These are phyloP conservation scores for Saprolegnia diclina DNA, from an alignment of 352 stramenopile genomes.

Conservation along the genomic window DNA sequence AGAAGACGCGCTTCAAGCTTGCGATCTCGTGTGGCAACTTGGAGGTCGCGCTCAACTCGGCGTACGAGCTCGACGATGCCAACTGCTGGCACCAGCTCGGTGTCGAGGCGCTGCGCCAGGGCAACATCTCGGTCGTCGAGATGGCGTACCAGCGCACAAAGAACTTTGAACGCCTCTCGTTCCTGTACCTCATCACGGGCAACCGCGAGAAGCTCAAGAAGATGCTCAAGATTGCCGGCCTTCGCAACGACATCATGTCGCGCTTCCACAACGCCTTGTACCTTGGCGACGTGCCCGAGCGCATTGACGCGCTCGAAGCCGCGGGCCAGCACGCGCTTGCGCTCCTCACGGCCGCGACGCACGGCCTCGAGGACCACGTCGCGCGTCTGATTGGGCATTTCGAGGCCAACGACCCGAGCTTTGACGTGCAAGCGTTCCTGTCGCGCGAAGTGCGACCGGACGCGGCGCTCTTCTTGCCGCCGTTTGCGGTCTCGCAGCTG, in stretches of 20 bases:
- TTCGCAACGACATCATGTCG: slow-evolving; percentile 97
- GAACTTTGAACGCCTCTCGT: slow-evolving; percentile 99
- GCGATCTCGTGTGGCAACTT: slow-evolving; percentile 99
- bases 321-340: slow-evolving; percentile 94
- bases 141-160: slow-evolving; percentile 99
- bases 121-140: slow-evolving; percentile 98
- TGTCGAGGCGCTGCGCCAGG: slow-evolving; percentile 95
- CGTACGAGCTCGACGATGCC: slow-evolving; percentile 93
- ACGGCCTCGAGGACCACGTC: slow-evolving; percentile 93
- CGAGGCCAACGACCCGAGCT: slow-evolving; percentile 83
- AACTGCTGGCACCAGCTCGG: slow-evolving; percentile 97
- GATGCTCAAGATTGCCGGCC: slow-evolving; percentile 99
- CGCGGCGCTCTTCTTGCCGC: slow-evolving; percentile 88
- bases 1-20: slow-evolving; percentile 97
- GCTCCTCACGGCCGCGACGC: slow-evolving; percentile 93
- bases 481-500: slow-evolving; percentile 88
- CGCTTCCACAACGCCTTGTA: slow-evolving; percentile 98
- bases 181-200: slow-evolving; percentile 98
- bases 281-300: slow-evolving; percentile 94
- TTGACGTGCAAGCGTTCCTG: slow-evolving; percentile 63
- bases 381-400: slow-evolving; percentile 89
- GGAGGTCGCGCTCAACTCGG: slow-evolving; percentile 96
- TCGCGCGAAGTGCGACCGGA: slow-evolving; percentile 55
- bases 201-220: slow-evolving; percentile 98
- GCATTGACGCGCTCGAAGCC: slow-evolving; percentile 93